A percentile compares a stretch with the other conserved stretches of the same genome.
phyloP scores from a whole-genome alignment of 441 rosid species.

The Populus hybrid region DNA sequence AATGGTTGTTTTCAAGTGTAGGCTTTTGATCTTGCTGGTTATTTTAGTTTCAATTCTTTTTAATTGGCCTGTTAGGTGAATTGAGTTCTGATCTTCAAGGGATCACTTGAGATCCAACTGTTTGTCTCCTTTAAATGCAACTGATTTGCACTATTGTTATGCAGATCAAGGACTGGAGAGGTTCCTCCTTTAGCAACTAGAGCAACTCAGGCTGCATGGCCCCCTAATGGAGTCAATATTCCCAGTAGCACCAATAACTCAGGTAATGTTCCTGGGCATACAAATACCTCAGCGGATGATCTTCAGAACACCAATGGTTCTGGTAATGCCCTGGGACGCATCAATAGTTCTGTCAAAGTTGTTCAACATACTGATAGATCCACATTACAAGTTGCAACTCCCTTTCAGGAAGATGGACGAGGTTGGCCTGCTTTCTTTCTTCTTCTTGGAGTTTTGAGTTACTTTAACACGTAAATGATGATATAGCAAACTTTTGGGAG shows the following conservation, averaged over 20 bases:
- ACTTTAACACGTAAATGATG: background rate
- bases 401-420: slow-evolving; percentile 37
- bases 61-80: background rate
- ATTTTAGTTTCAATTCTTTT: background rate
- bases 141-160: slow-evolving; percentile 19
- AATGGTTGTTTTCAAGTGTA: background rate
- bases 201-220: slow-evolving; percentile 91
- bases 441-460: background rate
- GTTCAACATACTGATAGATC: slow-evolving; percentile 35
- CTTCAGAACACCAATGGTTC: slow-evolving; percentile 27
- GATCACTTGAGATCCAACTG: slow-evolving; percentile 1
- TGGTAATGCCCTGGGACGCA: slow-evolving; percentile 25
- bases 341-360: slow-evolving; percentile 17
- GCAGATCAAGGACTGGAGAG: slow-evolving; percentile 62
- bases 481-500: background rate
- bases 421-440: slow-evolving; percentile 37
- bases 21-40: background rate
- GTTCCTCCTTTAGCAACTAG: slow-evolving; percentile 67
- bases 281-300: slow-evolving; percentile 20
- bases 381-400: slow-evolving; percentile 31
- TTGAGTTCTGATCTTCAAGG: slow-evolving; percentile 1
- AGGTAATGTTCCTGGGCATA: slow-evolving; percentile 16
- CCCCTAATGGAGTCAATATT: slow-evolving; percentile 27
- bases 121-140: background rate
- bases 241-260: slow-evolving; percentile 15